Evolutionary conservation across 116 monocot genomes (phyloP), one percentile per base, ranked within the genome.

Genomic region (Posidonia oceanica): DNA sequence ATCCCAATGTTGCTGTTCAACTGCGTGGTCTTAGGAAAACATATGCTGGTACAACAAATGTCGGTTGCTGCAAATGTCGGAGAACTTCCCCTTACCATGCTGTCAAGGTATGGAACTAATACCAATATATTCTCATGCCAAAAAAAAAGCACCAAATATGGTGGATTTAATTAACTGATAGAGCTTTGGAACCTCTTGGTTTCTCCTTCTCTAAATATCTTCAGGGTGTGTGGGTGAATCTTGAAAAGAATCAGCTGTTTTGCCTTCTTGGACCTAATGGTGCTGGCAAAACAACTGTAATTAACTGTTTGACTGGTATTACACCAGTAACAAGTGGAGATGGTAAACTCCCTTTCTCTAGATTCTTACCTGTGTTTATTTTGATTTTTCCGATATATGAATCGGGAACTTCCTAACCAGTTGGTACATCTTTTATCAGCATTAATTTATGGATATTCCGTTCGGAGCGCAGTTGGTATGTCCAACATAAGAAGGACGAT

Each of bases 261-360:
- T 94, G 94, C 72, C 83, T 94, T 80, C 94, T 90, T 66, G 90
- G 94, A 40, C 90, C 90, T 52, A 94, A 94, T 75, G 94, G 94
- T 77, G 94, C 94, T 37, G 94, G 94, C 36, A 94, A 94, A 78
- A 94, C 94, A 54, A 94, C 90, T 61, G 75, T 76, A 14, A 90
- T 94, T 55, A 94, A 84, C 60, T 94, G 94, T 79, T 68, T 94
- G 66, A 94, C 90, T 66, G 94, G 95, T 57, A 81, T 91, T 76
- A 95, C 95, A 59, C 91, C 95, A 57, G 80, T 95, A 59, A 86
- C 88, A 57, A 76, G 76, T 55, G 95, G 95, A 80, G 95, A 95
- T 84, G 91, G 90, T 94, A 82, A 61, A 1, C 3, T 52, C 14
- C 39, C 59, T 54, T n/a, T 56, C 36, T 66, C 21, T 36, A 11